Percentiles rank a stretch among this genome's conserved stretches.
phyloP scores from a whole-genome alignment of 495 filamentous ascomycete genomes.

The Aspergillus sparsus region DNA sequence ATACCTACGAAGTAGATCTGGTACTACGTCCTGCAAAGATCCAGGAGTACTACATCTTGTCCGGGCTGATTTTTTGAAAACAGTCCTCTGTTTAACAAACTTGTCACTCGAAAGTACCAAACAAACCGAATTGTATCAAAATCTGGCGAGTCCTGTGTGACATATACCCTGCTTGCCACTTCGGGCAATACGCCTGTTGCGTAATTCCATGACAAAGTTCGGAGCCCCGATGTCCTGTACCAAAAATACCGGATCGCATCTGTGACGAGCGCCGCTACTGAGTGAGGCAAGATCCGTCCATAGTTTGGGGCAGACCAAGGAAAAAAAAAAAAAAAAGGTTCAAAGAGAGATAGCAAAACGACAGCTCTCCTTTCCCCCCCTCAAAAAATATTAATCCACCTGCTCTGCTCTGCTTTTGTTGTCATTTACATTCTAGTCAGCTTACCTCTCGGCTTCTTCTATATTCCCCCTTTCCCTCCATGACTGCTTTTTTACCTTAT shows the following conservation, averaged over 20 bases:
- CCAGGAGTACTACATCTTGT: not conserved
- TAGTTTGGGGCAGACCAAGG: not conserved
- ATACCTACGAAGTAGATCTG: conserved; percentile 8
- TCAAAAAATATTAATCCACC: conserved; percentile 1
- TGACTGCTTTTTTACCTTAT: conserved; percentile 23
- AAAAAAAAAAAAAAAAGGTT: conserved; percentile 3
- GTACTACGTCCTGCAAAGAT: not conserved
- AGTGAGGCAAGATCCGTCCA: conserved; percentile 1
- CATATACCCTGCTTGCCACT: conserved; percentile 4
- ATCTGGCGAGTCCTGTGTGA: not conserved
- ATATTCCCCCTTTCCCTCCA: conserved; percentile 18
- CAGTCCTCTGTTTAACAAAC: not conserved
- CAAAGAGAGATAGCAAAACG: not conserved
- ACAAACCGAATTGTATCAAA: not conserved
- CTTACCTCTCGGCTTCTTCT: conserved; percentile 13
- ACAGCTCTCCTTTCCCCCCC: not conserved
- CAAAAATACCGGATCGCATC: not conserved
- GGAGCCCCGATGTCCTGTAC: not conserved
- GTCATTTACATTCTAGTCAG: conserved; percentile 13
- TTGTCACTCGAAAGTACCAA: not conserved
- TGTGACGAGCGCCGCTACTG: not conserved
- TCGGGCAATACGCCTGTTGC: not conserved
- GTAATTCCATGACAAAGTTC: not conserved
- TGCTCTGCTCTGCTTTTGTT: conserved; percentile 8
- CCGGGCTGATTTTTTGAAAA: not conserved